These are phyloP conservation scores for Fusarium chlamydosporum DNA, from an alignment of 2,329 filamentous ascomycete species.

Conservation along the genomic window DNA sequence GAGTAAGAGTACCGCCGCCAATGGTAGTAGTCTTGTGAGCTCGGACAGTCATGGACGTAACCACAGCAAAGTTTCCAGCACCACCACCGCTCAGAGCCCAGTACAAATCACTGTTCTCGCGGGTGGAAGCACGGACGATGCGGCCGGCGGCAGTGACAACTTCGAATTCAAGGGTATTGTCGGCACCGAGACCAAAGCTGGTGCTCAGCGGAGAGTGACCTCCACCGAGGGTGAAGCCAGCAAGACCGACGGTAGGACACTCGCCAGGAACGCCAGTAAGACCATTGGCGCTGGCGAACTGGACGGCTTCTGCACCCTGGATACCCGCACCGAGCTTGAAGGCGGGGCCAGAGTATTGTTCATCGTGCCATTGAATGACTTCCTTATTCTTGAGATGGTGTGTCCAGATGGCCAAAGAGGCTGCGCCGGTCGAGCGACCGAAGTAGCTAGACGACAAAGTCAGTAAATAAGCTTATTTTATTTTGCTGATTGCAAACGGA, in stretches of 20 bases:
- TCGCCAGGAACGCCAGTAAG: constrained; percentile 68
- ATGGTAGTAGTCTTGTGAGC: constrained; percentile 60
- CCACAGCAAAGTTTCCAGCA: constrained; percentile 70
- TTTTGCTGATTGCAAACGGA: too few species aligned
- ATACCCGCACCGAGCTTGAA: constrained; percentile 70
- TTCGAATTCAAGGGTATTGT: constrained; percentile 70
- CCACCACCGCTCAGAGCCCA: constrained; percentile 75
- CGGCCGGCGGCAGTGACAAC: constrained; percentile 67
- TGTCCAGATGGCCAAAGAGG: constrained; percentile 59
- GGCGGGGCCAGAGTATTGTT: constrained; percentile 65
- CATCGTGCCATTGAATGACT: constrained; percentile 56
- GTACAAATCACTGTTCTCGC: constrained; percentile 69
- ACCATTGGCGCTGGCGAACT: constrained; percentile 62
- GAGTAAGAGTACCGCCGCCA: constrained; percentile 52
- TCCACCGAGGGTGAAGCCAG: constrained; percentile 73
- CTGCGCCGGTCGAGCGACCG: constrained; percentile 71
- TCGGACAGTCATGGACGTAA: constrained; percentile 68
- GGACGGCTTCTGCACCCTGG: constrained; percentile 63
- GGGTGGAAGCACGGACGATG: constrained; percentile 62
- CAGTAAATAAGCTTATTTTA: not conserved
- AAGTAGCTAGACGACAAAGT: constrained; percentile 24
- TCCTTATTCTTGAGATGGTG: constrained; percentile 60
- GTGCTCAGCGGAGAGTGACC: constrained; percentile 66
- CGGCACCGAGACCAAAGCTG: constrained; percentile 70
- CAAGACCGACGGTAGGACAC: constrained; percentile 68